Base-by-base conservation (phyloP, 2,329 filamentous ascomycete genomes). In the Aureobasidium mangrovei region DNA sequence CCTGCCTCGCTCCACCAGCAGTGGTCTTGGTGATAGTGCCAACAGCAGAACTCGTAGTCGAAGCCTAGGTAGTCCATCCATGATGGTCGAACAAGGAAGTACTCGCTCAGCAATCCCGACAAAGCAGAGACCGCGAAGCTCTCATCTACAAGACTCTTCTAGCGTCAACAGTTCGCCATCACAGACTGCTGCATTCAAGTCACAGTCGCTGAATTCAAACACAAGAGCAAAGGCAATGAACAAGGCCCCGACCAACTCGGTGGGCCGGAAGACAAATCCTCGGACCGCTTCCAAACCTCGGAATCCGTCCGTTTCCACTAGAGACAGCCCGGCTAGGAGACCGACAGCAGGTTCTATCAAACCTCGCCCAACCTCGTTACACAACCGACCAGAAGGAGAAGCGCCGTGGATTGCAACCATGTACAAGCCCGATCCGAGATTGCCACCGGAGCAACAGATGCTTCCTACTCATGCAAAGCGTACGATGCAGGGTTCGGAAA, bases 401-500 rank as follows among this genome's bases (percentile, higher is more conserved):
- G 90, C 93, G 7, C 93, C 93, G 49, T 98, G 93, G 93, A 81
- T 97, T 71, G 81, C 93, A 43, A 88, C 86, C 26, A 89, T 95
- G 71, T 98, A 96, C 70, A 95, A 94, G 65, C 93, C 93, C 0
- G 93, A 98, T 66, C 93, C 93, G 31, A 85, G 90, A 57, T 76
- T 98, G 33, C 93, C 93, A 4, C 93, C 90, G 0, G 93, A 98
- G 58, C 88, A 98, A 69, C 93, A 98, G 67, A 83, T 98, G 52
- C 81, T 98, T 8, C 93, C 93, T 0, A 97, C 93, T 0, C 90
- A 97, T 59, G 93, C 93, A 9, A 89, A 86, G 64, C 81, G 88
- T 54, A 78, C 97, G 69, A 88, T 93, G 68, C 91, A 96, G 72
- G 90, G 96, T 69, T 96, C 90, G 91, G 90, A 94, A 70, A 87